Evolutionary conservation across 2,329 filamentous ascomycete species (phyloP), one percentile per base, ranked within the genome.

Genomic region (Aspergillus sp.): DNA sequence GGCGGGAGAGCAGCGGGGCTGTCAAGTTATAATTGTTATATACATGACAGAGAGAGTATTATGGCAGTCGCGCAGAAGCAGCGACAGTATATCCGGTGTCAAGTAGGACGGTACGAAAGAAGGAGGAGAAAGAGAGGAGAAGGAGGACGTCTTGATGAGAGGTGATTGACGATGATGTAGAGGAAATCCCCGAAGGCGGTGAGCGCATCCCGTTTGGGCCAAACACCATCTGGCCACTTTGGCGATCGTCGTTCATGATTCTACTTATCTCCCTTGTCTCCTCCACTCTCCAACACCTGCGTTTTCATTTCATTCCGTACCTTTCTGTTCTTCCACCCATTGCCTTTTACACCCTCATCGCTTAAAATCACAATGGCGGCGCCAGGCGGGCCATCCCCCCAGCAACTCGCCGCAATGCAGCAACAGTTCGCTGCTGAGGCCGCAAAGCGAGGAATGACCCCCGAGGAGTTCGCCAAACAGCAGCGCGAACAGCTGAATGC

Each of bases 351-450:
- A 14, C 8, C 8, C 35, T 38, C 13, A 17, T 7, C 3, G 41
- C 44, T 40, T 44, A 33, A n/a, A n/a, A 38, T 54, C 52, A 63
- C 49, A 49, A 73, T 75, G 67, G 70, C 73, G 45, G 62, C 68
- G 47, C 70, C 70, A 33, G 67, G 69, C 49, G 65, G 63, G 60
- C 90, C 90, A 32, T 84, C 86, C 17, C 91, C 88, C 45, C 88
- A 96, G 75, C 91, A 96, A 76, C 89, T 96, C 58, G 83, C 84
- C 51, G 81, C 82, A 51, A 94, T 96, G 81, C 89, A 95, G 72
- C 83, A 85, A 63, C 88, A 94, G 73, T 77, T 96, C 42, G 87
- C 87, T 45, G 82, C 83, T 47, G 92, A 96, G 73, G 93, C 93
- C 45, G 80, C 88, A 65, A 91, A 88, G 74, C 83, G 86, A 58